Evolutionary conservation across 2,329 filamentous ascomycete genomes (phyloP).

Genomic region (Pseudocercospora fijiensis): DNA sequence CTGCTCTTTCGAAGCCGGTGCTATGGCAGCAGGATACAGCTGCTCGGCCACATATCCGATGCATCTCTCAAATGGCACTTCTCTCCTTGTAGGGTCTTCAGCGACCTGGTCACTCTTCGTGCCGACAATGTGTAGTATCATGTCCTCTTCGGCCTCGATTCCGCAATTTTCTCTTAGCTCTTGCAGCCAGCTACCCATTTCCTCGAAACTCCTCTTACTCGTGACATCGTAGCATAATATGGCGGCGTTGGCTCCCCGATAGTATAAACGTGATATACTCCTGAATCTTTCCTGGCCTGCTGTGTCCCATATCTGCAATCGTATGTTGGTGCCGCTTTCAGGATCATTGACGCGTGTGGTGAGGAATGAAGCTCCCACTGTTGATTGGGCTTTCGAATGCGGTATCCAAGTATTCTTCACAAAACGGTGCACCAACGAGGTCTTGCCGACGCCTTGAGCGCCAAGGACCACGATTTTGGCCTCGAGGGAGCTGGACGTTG

Average conservation of each 20-base stretch:
- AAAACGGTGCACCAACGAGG: conserved; percentile 72
- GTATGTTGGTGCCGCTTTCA: conserved; percentile 80
- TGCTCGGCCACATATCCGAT: conserved; percentile 95
- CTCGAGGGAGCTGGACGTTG: conserved; percentile 59
- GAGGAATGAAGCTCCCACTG: conserved; percentile 56
- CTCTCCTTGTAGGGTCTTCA: conserved; percentile 71
- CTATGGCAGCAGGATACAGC: conserved; percentile 59
- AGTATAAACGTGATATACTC: conserved; percentile 92
- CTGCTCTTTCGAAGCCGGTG: conserved; percentile 4
- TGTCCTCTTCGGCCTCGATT: conserved; percentile 52
- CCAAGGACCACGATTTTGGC: conserved; percentile 80
- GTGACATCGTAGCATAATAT: conserved; percentile 95
- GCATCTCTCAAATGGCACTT: conserved; percentile 91
- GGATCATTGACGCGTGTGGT: conserved; percentile 70
- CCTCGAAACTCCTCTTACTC: conserved; percentile 76
- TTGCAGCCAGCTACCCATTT: conserved; percentile 85
- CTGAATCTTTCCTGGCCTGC: conserved; percentile 94
- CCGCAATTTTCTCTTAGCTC: conserved; percentile 41
- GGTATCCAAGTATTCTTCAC: conserved; percentile 71
- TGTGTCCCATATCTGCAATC: conserved; percentile 96
- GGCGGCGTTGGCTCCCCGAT: conserved; percentile 89
- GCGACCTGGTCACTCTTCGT: conserved; percentile 91
- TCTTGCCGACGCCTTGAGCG: conserved; percentile 77
- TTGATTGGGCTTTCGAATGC: conserved; percentile 47
- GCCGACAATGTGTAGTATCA: conserved; percentile 91